A percentile compares a stretch with the other conserved stretches of the same genome.
Conservation (phyloP, 768 basidiomycete genomes). For the Boletus rex-veris region DNA sequence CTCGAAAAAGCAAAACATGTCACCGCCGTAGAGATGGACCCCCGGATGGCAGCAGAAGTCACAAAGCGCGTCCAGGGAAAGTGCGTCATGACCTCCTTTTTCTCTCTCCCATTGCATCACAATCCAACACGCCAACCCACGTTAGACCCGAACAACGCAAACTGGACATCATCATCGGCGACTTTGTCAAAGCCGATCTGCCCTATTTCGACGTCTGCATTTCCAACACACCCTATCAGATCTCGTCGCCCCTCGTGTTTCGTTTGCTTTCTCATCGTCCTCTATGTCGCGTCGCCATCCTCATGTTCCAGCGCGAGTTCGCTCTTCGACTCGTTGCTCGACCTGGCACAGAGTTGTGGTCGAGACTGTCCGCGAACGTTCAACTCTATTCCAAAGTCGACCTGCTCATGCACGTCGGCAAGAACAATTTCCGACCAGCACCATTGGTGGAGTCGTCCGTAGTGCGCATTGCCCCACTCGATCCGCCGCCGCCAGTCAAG, state of each 20-base stretch:
- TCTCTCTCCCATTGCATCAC: neutral
- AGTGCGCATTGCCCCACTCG: constrained; percentile 84
- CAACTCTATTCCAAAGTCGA: constrained; percentile 97
- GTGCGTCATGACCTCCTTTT: constrained; percentile 53
- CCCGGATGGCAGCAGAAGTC: constrained; percentile 97
- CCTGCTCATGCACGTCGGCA: constrained; percentile 93
- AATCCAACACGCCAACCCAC: neutral
- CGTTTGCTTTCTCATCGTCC: constrained; percentile 95
- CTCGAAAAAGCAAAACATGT: constrained; percentile 90
- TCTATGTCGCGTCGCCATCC: constrained; percentile 87
- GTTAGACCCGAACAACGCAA: constrained; percentile 90
- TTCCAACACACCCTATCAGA: constrained; percentile 98
- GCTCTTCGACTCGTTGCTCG: constrained; percentile 87
- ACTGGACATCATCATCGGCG: constrained; percentile 92
- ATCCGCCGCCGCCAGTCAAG: constrained; percentile 92
- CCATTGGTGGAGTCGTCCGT: constrained; percentile 94
- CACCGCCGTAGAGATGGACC: constrained; percentile 96
- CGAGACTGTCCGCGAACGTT: constrained; percentile 91
- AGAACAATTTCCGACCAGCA: constrained; percentile 94
- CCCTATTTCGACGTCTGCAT: constrained; percentile 99
- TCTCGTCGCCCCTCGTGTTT: constrained; percentile 97
- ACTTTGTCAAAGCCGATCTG: constrained; percentile 96
- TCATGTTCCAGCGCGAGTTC: constrained; percentile 99
- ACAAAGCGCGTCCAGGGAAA: constrained; percentile 97
- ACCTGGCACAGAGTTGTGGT: constrained; percentile 86